phyloP scores from a whole-genome alignment of 2,329 filamentous ascomycete species.

The Epichloe brachyelytri region DNA sequence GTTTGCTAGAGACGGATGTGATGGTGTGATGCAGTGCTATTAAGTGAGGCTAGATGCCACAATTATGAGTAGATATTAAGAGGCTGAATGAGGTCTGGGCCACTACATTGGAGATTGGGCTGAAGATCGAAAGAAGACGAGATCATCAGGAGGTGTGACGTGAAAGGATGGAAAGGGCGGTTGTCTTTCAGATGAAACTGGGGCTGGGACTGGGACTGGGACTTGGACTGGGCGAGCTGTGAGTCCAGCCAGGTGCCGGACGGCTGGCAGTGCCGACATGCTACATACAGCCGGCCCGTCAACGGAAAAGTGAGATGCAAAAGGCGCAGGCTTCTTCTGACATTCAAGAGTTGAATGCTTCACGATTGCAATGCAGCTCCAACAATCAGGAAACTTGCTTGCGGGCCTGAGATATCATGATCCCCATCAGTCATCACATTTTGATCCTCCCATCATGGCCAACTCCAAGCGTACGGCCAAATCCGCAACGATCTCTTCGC shows the following conservation, averaged over 20 bases:
- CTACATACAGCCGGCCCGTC: background rate
- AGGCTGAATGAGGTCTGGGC: background rate
- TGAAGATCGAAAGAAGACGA: background rate
- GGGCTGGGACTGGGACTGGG: too few relatives aligned
- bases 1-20: background rate
- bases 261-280: background rate
- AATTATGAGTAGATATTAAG: background rate
- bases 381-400: too few relatives aligned
- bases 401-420: too few relatives aligned
- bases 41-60: background rate
- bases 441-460: constrained; percentile 9
- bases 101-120: too few relatives aligned
- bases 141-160: background rate
- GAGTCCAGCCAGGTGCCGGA: background rate
- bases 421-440: constrained; percentile 3
- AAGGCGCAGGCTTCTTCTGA: background rate
- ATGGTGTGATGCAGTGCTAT: background rate
- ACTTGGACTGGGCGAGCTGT: background rate
- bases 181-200: too few relatives aligned
- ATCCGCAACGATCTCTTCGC: constrained; percentile 41
- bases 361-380: too few relatives aligned
- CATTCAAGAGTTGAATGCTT: background rate
- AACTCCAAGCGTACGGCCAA: constrained; percentile 36
- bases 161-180: background rate
- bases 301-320: background rate